These are phyloP conservation scores for Apiotrichum laibachii DNA, from an alignment of 1,284 basidiomycete genomes.

Conservation along the genomic window DNA sequence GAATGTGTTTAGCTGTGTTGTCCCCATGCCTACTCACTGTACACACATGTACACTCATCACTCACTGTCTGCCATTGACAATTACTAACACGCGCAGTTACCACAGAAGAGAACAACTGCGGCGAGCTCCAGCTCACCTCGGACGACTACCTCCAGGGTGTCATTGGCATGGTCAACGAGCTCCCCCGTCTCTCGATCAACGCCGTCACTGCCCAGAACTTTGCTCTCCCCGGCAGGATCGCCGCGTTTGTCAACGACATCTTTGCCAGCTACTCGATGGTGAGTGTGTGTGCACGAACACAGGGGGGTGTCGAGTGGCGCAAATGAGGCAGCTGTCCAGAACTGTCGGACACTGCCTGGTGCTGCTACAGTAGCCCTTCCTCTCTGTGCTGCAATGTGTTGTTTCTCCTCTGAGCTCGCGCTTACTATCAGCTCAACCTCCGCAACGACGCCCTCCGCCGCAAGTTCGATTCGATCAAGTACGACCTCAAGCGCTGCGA, in stretches of 20 bases:
- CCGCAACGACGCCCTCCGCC: conserved; percentile 49
- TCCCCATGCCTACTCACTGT: too few species aligned
- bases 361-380: background rate
- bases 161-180: conserved; percentile 52
- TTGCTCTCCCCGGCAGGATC: conserved; percentile 48
- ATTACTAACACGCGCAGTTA: conserved; percentile 25
- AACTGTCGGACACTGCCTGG: background rate
- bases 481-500: conserved; percentile 53
- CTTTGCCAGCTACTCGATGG: conserved; percentile 51
- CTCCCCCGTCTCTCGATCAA: conserved; percentile 51
- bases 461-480: conserved; percentile 52
- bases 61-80: too few species aligned
- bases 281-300: conserved; percentile 20
- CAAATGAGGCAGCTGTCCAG: background rate
- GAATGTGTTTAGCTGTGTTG: too few species aligned
- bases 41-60: too few species aligned
- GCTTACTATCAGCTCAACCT: conserved; percentile 44
- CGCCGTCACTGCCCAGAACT: conserved; percentile 51
- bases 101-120: conserved; percentile 30
- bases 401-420: background rate
- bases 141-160: conserved; percentile 52
- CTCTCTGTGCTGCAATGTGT: background rate
- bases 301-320: background rate
- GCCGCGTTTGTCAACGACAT: conserved; percentile 51
- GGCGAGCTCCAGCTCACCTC: conserved; percentile 43